Percentiles rank a stretch among this genome's conserved stretches.
These are phyloP conservation scores for Barbatosphaeria neglecta DNA, from an alignment of 495 filamentous ascomycete species.

Conservation along the genomic window DNA sequence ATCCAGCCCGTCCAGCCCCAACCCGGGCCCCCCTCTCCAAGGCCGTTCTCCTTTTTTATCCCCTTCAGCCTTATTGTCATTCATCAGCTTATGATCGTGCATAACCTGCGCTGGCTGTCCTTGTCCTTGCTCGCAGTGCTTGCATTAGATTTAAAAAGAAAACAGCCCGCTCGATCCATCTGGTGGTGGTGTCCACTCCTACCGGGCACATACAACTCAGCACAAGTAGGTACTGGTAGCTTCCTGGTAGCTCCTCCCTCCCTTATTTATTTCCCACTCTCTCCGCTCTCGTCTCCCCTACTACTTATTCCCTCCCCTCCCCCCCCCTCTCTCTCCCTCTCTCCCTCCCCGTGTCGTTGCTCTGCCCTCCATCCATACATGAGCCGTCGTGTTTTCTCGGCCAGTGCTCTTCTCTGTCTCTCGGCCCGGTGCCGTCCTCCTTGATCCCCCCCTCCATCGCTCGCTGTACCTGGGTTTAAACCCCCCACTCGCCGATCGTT, in stretches of 20 bases:
- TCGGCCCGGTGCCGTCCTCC: background rate
- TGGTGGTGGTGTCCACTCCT: too few relatives aligned
- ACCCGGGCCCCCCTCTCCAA: background rate
- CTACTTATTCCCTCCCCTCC: background rate
- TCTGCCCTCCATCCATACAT: background rate
- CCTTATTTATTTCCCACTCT: background rate
- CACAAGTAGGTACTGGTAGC: too few relatives aligned
- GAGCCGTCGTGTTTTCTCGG: background rate
- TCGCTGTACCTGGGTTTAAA: too few relatives aligned
- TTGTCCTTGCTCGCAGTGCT: background rate
- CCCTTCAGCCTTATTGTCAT: constrained; percentile 1
- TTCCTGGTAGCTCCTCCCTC: background rate
- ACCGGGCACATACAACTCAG: too few relatives aligned
- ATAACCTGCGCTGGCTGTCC: background rate
- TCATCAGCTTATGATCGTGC: constrained; percentile 1
- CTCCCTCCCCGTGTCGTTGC: background rate
- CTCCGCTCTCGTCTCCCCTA: background rate
- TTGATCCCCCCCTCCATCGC: background rate
- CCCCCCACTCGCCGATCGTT: background rate
- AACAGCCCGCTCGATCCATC: too few relatives aligned
- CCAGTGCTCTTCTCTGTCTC: background rate
- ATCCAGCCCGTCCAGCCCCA: background rate
- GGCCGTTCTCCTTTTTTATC: background rate
- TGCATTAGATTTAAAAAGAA: background rate
- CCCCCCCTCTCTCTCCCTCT: background rate